A percentile compares a stretch with the other conserved stretches of the same genome.
These are phyloP conservation scores for Oryza meyeriana DNA, from an alignment of 176 grass and related monocot genomes.

Conservation along the genomic window DNA sequence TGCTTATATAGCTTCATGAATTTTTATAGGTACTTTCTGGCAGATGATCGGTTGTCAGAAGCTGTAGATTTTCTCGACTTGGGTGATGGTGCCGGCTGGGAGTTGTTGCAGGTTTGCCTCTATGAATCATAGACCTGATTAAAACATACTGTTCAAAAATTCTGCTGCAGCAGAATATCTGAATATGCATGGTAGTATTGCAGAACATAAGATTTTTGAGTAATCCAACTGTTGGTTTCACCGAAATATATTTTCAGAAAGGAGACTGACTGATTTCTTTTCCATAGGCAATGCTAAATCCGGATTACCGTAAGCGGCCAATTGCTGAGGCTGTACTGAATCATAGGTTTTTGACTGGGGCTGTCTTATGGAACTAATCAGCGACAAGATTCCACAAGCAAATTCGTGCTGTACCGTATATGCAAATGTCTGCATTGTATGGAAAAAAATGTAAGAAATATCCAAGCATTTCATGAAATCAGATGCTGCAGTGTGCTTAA, in stretches of 20 bases:
- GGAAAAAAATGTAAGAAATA: neutral
- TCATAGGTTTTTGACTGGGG: slow-evolving; percentile 78
- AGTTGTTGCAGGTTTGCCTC: slow-evolving; percentile 75
- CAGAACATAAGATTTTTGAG: neutral
- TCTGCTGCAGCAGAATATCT: neutral
- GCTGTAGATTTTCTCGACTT: slow-evolving; percentile 87
- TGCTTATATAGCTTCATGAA: slow-evolving; percentile 13
- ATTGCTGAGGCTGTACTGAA: slow-evolving; percentile 75
- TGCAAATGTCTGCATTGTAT: neutral
- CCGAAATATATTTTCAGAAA: neutral
- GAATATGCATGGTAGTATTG: neutral
- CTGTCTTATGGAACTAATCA: slow-evolving; percentile 36
- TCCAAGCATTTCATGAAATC: neutral
- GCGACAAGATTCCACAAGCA: neutral
- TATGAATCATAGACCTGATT: neutral
- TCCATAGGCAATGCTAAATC: slow-evolving; percentile 75
- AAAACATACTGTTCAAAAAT: neutral
- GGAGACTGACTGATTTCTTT: slow-evolving; percentile 15
- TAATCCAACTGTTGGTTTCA: neutral
- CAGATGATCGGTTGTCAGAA: slow-evolving; percentile 65
- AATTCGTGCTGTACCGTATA: neutral
- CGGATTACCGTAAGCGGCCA: slow-evolving; percentile 76
- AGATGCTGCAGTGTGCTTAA: neutral
- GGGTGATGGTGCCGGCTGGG: slow-evolving; percentile 80
- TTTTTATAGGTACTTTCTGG: slow-evolving; percentile 69